Percentiles rank a stretch among this genome's conserved stretches.
Conservation (phyloP, 2,329 filamentous ascomycete species). For the Akanthomyces uredinophilus region DNA sequence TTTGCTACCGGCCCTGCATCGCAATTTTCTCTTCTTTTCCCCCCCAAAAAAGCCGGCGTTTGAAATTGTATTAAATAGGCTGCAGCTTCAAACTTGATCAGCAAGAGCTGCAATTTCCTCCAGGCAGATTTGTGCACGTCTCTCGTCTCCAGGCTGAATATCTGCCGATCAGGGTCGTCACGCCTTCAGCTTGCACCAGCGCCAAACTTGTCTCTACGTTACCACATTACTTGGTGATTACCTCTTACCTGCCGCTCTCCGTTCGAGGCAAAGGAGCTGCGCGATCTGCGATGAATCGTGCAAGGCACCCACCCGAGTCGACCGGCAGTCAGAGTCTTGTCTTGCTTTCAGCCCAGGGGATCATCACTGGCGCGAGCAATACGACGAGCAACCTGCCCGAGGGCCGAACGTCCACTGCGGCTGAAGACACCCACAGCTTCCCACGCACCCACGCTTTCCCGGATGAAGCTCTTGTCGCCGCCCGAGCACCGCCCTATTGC, state of each 20-base stretch:
- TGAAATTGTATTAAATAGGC: no score
- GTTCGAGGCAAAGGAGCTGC: background rate
- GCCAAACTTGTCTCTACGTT: no score
- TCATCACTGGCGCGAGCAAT: slow-evolving; percentile 7
- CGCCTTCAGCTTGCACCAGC: background rate
- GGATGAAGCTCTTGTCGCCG: slow-evolving; percentile 5
- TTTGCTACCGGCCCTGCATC: no score
- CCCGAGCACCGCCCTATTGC: background rate
- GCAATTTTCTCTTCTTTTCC: no score
- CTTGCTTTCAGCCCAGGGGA: background rate
- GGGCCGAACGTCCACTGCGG: background rate
- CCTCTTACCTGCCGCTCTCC: background rate
- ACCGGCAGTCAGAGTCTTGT: background rate
- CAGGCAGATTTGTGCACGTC: background rate
- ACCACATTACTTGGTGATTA: no score
- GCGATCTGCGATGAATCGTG: slow-evolving; percentile 1
- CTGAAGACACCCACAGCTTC: background rate
- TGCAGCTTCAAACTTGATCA: background rate
- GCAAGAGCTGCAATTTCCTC: background rate
- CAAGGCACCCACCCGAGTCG: background rate
- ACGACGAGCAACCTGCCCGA: background rate
- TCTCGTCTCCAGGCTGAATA: background rate
- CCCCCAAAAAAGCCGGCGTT: background rate
- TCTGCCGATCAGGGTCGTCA: background rate
- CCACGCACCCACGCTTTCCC: slow-evolving; percentile 6